Conservation (phyloP, 2,329 filamentous ascomycete genomes). For the Aurifilum marmelostoma region DNA sequence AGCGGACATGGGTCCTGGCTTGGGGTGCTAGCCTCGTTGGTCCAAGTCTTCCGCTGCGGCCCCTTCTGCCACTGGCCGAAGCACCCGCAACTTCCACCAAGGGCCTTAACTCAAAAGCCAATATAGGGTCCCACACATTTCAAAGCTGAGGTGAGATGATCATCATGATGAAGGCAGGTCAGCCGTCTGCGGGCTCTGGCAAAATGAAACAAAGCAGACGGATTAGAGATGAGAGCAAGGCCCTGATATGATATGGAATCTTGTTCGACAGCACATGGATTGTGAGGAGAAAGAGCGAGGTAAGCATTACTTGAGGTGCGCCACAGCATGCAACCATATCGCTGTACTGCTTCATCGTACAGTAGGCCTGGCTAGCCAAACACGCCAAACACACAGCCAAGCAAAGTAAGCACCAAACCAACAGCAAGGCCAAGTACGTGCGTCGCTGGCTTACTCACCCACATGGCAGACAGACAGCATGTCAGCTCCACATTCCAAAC, state of each 20-base stretch:
- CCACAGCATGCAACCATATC: not conserved
- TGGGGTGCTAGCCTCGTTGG: not conserved
- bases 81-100: not conserved
- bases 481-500: not conserved
- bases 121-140: conserved; percentile 7
- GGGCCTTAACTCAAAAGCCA: not conserved
- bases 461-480: not conserved
- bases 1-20: not conserved
- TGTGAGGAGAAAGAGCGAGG: not conserved
- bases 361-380: not conserved
- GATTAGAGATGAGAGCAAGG: not conserved
- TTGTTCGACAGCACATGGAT: not conserved
- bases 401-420: not conserved
- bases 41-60: not conserved
- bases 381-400: not conserved
- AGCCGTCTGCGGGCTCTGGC: not conserved
- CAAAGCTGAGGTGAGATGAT: conserved; percentile 15
- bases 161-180: not conserved
- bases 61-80: not conserved
- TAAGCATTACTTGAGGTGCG: not conserved
- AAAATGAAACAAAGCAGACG: not conserved
- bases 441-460: not conserved
- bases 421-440: not conserved
- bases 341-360: not conserved
- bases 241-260: not conserved